Conservation (phyloP, 2,329 filamentous ascomycete genomes). For the Xylariaceae sp. region DNA sequence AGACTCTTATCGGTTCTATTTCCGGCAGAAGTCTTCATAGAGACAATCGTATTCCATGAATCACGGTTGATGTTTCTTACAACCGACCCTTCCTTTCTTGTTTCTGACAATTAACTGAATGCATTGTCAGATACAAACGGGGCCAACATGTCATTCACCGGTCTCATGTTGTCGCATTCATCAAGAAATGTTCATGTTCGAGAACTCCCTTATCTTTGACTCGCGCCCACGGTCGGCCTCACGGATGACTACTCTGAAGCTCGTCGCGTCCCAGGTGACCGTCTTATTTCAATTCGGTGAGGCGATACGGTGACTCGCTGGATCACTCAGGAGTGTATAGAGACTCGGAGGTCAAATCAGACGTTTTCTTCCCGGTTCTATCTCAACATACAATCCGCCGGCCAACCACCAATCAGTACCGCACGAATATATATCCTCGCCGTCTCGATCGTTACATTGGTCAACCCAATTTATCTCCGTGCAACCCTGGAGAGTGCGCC, state of each 20-base stretch:
- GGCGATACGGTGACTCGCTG: no score
- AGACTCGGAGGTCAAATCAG: slow-evolving; percentile 13
- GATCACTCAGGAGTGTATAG: slow-evolving; percentile 20
- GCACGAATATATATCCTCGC: slow-evolving; percentile 18
- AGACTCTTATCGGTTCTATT: no score
- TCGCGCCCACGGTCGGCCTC: slow-evolving; percentile 2
- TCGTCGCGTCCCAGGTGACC: slow-evolving; percentile 14
- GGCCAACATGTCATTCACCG: slow-evolving; percentile 9
- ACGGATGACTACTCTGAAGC: slow-evolving; percentile 21
- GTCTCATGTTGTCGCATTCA: no score
- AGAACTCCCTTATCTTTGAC: no score
- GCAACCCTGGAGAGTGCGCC: background rate
- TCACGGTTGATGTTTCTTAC: slow-evolving; percentile 1
- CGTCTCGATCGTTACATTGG: slow-evolving; percentile 21
- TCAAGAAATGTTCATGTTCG: no score
- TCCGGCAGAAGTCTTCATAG: no score
- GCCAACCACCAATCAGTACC: slow-evolving; percentile 26
- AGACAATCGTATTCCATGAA: no score
- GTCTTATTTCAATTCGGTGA: no score
- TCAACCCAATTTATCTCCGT: slow-evolving; percentile 19
- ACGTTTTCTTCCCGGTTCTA: slow-evolving; percentile 16
- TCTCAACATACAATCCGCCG: slow-evolving; percentile 16
- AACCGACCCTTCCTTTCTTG: background rate
- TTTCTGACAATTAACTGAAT: background rate
- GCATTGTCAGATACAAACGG: slow-evolving; percentile 14